Conservation (phyloP, 768 basidiomycete species). For the Boletus tylopilopsis region DNA sequence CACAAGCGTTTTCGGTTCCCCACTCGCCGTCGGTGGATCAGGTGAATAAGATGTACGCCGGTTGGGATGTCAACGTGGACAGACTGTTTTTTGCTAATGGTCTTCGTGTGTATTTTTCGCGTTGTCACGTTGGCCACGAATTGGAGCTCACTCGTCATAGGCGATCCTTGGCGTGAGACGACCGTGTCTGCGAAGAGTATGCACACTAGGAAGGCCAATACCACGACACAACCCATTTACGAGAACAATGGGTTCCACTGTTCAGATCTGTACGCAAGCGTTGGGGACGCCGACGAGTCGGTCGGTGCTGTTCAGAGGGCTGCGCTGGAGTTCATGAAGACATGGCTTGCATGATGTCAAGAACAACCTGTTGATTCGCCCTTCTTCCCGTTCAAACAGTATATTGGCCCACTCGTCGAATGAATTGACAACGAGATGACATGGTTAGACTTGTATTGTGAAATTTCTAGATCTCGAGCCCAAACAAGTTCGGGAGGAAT, state of each 20-base stretch:
- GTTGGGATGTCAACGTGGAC: conserved; percentile 57
- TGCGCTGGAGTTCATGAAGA: conserved; percentile 50
- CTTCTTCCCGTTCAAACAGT: too few relatives aligned
- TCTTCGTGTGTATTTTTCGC: too few relatives aligned
- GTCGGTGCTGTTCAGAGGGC: conserved; percentile 51
- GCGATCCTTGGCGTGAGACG: conserved; percentile 70
- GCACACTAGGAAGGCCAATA: conserved; percentile 43
- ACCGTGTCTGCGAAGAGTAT: conserved; percentile 58
- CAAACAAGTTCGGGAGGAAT: too few relatives aligned
- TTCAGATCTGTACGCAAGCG: conserved; percentile 50
- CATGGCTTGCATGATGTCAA: conserved; percentile 49
- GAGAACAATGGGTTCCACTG: conserved; percentile 65
- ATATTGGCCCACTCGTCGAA: too few relatives aligned
- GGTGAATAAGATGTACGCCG: conserved; percentile 52
- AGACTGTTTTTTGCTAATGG: too few relatives aligned
- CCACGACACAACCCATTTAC: conserved; percentile 51
- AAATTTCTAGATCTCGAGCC: too few relatives aligned
- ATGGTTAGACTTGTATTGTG: too few relatives aligned
- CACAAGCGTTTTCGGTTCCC: conserved; percentile 47
- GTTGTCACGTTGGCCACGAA: too few relatives aligned
- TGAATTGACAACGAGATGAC: too few relatives aligned
- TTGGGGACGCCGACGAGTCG: conserved; percentile 45
- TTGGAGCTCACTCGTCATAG: too few relatives aligned
- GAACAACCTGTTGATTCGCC: too few relatives aligned
- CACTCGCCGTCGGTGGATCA: conserved; percentile 39